These are phyloP conservation scores for Vanrija pseudolonga DNA, from an alignment of 1,284 basidiomycete genomes.

Conservation along the genomic window DNA sequence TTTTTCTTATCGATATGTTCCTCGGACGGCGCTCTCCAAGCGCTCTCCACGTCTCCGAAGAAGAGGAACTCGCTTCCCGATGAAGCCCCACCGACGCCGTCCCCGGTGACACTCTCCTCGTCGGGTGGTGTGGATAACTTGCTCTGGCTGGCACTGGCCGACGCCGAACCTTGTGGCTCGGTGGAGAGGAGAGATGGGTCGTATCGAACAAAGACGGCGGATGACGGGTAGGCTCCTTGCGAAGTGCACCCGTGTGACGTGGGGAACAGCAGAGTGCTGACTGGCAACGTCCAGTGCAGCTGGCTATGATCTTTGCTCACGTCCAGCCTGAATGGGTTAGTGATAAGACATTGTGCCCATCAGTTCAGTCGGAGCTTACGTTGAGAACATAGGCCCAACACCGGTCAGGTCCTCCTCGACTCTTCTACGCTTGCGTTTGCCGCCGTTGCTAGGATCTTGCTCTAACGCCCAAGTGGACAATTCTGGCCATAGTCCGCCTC, in stretches of 20 bases:
- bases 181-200: slow-evolving; percentile 19
- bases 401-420: slow-evolving; percentile 16
- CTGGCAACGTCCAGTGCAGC: slow-evolving; percentile 32
- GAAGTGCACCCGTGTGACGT: slow-evolving; percentile 44
- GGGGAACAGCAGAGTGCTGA: slow-evolving; percentile 38
- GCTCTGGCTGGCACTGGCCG: slow-evolving; percentile 1
- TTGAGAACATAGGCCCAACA: slow-evolving; percentile 27
- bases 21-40: slow-evolving; percentile 21
- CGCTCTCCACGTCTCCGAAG: slow-evolving; percentile 45
- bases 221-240: slow-evolving; percentile 40
- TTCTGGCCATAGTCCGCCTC: slow-evolving; percentile 47
- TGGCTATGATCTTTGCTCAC: slow-evolving; percentile 13
- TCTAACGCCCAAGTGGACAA: slow-evolving; percentile 38
- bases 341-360: neutral
- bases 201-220: slow-evolving; percentile 45
- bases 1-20: slow-evolving; percentile 16
- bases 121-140: neutral
- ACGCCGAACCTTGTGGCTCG: neutral
- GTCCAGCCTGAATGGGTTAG: neutral
- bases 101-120: neutral
- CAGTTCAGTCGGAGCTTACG: slow-evolving; percentile 20
- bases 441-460: slow-evolving; percentile 1
- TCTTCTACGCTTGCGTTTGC: slow-evolving; percentile 7
- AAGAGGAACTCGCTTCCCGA: slow-evolving; percentile 41
- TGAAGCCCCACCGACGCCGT: neutral